A percentile compares a stretch with the other conserved stretches of the same genome.
phyloP scores from a whole-genome alignment of 1,284 basidiomycete species.

The Tylopilus sp. region DNA sequence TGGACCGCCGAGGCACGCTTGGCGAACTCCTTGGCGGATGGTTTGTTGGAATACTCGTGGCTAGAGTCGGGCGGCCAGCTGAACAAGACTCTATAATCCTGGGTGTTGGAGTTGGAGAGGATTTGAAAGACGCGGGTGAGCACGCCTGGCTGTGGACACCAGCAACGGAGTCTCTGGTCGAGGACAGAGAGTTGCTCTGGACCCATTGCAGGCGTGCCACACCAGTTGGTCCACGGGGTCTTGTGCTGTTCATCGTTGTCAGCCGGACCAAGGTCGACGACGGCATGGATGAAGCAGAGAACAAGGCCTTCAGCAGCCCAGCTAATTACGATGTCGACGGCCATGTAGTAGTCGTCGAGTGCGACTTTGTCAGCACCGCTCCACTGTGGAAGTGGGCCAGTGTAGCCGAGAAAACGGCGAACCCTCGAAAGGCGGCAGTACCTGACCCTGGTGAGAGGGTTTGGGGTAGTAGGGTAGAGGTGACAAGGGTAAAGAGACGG shows the following conservation, averaged over 20 bases:
- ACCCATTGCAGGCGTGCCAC: conserved; percentile 70
- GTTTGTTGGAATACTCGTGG: conserved; percentile 45
- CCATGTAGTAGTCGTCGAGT: conserved; percentile 79
- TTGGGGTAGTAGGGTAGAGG: conserved; percentile 14
- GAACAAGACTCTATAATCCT: conserved; percentile 62
- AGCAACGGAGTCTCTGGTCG: conserved; percentile 53
- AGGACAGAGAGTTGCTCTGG: conserved; percentile 55
- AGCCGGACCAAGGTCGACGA: conserved; percentile 66
- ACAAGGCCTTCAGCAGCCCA: conserved; percentile 90
- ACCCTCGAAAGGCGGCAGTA: conserved; percentile 70
- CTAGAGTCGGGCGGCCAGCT: conserved; percentile 82
- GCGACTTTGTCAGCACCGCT: conserved; percentile 65
- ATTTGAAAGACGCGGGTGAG: conserved; percentile 80
- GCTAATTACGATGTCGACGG: conserved; percentile 91
- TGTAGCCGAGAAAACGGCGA: conserved; percentile 62
- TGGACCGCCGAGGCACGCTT: conserved; percentile 78
- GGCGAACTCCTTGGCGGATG: conserved; percentile 79
- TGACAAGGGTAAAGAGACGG: conserved; percentile 11
- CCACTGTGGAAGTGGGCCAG: conserved; percentile 52
- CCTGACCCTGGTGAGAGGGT: conserved; percentile 54
- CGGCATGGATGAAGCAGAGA: conserved; percentile 93
- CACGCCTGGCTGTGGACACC: conserved; percentile 46
- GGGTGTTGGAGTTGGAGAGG: conserved; percentile 48
- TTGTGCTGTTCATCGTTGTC: conserved; percentile 81
- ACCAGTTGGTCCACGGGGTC: conserved; percentile 92